Evolutionary conservation across 2,329 filamentous ascomycete species (phyloP).

Genomic region (Xylaria sp.): DNA sequence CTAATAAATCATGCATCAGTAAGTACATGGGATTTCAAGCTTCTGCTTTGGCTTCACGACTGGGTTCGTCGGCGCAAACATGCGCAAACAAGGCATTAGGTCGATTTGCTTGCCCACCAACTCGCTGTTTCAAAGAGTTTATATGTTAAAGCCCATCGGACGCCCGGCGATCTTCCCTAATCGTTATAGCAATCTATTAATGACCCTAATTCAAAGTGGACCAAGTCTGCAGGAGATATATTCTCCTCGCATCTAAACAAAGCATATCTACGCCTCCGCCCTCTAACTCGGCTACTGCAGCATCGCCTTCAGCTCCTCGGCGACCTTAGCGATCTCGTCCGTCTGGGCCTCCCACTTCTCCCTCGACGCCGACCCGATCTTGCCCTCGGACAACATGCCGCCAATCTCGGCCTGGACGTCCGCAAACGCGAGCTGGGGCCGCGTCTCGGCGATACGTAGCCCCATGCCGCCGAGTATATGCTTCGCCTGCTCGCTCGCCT

Average conservation of each 20-base stretch:
- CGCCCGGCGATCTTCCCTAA: not conserved
- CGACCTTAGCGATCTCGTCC: slow-evolving; percentile 41
- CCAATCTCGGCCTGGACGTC: slow-evolving; percentile 39
- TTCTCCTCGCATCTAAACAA: not conserved
- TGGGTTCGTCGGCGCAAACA: not conserved
- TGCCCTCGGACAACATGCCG: slow-evolving; percentile 41
- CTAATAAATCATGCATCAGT: not conserved
- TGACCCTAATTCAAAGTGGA: not conserved
- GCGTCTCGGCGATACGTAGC: slow-evolving; percentile 49
- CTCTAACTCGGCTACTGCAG: slow-evolving; percentile 40
- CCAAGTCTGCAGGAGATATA: not conserved
- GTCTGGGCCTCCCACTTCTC: slow-evolving; percentile 42
- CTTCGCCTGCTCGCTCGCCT: slow-evolving; percentile 48
- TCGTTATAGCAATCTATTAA: not conserved
- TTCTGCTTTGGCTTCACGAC: not conserved
- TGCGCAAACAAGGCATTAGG: not conserved
- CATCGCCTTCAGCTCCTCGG: slow-evolving; percentile 45
- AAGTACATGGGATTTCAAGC: not conserved
- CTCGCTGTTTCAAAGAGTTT: not conserved
- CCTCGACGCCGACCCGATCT: slow-evolving; percentile 40
- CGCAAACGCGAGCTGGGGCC: slow-evolving; percentile 48
- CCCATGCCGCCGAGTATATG: slow-evolving; percentile 48
- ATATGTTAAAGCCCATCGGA: not conserved
- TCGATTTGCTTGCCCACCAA: not conserved
- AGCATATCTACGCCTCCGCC: slow-evolving; percentile 22